Conservation (phyloP, 306 rosid genomes). For the Sphenostylis stenocarpa region DNA sequence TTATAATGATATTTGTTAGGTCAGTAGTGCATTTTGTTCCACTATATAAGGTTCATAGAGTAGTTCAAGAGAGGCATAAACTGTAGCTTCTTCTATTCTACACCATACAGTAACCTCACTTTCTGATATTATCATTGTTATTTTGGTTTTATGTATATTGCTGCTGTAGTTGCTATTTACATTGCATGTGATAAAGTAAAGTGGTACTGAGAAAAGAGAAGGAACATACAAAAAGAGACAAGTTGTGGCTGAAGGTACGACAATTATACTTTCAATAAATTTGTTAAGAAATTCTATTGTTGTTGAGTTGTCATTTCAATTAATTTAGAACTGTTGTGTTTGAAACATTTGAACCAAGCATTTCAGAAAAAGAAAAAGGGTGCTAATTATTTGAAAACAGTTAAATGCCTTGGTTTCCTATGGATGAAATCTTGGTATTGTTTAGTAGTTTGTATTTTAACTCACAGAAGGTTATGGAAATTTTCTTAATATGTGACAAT, state of each 20-base stretch:
- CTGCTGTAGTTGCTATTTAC: not conserved
- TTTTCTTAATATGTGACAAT: not conserved
- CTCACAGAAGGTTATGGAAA: not conserved
- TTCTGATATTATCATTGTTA: not conserved
- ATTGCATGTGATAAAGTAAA: not conserved
- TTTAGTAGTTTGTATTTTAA: not conserved
- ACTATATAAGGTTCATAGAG: constrained; percentile 25
- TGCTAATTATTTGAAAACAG: not conserved
- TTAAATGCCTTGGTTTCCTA: not conserved
- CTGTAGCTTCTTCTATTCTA: not conserved
- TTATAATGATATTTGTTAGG: constrained; percentile 16
- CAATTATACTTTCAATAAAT: not conserved
- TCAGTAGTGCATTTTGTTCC: not conserved
- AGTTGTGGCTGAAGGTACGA: constrained; percentile 2
- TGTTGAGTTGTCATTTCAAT: not conserved
- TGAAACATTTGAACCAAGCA: not conserved
- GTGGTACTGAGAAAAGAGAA: not conserved
- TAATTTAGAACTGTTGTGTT: not conserved
- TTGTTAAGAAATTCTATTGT: not conserved
- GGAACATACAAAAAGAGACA: not conserved
- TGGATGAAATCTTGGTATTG: not conserved
- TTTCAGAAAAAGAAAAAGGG: no score
- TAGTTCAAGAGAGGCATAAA: constrained; percentile 12
- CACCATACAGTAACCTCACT: not conserved
- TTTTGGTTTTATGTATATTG: not conserved